Evolutionary conservation across 1,139 yeast species (phyloP), one percentile per base, ranked within the genome.

Genomic region (Kodamaea derodonti): DNA sequence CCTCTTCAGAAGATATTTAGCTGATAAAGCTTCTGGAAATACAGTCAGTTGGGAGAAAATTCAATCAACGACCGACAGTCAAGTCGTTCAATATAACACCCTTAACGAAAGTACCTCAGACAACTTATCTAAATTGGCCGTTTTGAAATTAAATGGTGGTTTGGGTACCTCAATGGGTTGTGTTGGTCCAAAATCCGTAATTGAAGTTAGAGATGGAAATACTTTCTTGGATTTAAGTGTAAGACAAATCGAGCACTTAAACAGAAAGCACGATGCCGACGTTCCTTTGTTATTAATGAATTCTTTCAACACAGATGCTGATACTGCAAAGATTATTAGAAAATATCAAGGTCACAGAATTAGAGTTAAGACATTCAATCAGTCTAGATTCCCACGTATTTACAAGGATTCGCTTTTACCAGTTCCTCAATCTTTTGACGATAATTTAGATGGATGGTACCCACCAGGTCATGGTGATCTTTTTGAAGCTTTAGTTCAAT

Each of bases 401-500:
- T 85, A 77, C 69, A 87, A 84, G 69, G 98, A 92, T 63, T 87
- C 97, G 20, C 69, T 88, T 50, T 75, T 92, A 58, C 98, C 98
- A 24, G 97, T 92, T 29, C 97, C 98, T 40, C 77, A 84, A 48
- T 59, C 75, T 30, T 75, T 63, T 46, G 80, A 84, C 41, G 96
- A 88, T 56, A 71, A 77, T 29, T 74, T 84, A 52, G 95, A 86
- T 54, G 65, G 80, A 34, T 92, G 98, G 98, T 94, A 92, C 62
- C 98, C 98, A 35, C 98, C 98, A 17, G 98, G 98, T 35, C 98
- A 92, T 63, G 98, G 98, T 65, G 98, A 92, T 65, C 72, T 92
- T 64, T 92, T 90, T 53, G 98, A 92, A 69, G 72, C 95, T 20
- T 72, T 92, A 58, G 82, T 85, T 42, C 80, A 86, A 43, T 82